A percentile compares a stretch with the other conserved stretches of the same genome.
These are phyloP conservation scores for Annona cherimola DNA, from an alignment of 164 flowering plant genomes.

Conservation along the genomic window DNA sequence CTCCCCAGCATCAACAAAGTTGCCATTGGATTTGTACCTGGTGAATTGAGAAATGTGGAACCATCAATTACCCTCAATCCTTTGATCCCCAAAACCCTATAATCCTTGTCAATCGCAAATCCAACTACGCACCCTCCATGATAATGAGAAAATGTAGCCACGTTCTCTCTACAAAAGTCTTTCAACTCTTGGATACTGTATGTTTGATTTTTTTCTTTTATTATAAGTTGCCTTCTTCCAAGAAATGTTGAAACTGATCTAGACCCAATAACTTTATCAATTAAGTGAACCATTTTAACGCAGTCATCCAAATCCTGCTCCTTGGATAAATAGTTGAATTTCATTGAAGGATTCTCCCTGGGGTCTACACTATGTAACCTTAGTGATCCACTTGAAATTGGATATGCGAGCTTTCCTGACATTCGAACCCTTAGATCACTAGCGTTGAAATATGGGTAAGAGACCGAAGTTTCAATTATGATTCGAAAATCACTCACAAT, in stretches of 20 bases:
- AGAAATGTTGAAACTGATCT: constrained; percentile 18
- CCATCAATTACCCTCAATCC: constrained; percentile 43
- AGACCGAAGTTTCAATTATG: constrained; percentile 18
- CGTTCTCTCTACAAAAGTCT: constrained; percentile 26
- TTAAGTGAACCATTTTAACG: constrained; percentile 13
- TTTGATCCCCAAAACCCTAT: constrained; percentile 29
- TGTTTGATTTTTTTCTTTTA: neutral
- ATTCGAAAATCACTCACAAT: constrained; percentile 24
- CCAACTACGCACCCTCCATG: constrained; percentile 42
- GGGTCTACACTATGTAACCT: constrained; percentile 23
- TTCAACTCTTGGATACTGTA: constrained; percentile 16
- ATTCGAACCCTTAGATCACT: constrained; percentile 8
- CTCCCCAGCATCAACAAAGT: constrained; percentile 39
- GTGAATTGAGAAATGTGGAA: constrained; percentile 37
- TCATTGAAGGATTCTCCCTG: constrained; percentile 31
- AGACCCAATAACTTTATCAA: constrained; percentile 20
- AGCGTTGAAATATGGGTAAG: constrained; percentile 21
- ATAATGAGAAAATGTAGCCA: constrained; percentile 33
- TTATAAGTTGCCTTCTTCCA: constrained; percentile 8
- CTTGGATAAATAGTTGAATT: constrained; percentile 29
- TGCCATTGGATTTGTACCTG: constrained; percentile 45
- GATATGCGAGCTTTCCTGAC: constrained; percentile 27
- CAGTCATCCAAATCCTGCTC: constrained; percentile 30
- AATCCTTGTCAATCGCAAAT: constrained; percentile 32
- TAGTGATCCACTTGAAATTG: constrained; percentile 28